Evolutionary conservation across 73 alveolate species (phyloP).

Genomic region (Blepharisma stoltei): DNA sequence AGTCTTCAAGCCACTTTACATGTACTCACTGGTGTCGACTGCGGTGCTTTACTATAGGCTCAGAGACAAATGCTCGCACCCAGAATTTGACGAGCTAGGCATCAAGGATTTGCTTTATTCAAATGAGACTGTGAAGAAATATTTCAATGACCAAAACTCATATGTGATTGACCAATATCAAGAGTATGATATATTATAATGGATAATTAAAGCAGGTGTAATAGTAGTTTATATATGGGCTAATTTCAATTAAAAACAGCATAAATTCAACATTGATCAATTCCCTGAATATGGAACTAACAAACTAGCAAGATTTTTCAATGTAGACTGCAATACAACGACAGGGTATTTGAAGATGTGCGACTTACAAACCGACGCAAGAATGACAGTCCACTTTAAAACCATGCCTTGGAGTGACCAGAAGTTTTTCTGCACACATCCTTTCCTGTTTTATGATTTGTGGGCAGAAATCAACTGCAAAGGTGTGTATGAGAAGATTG

Average conservation of each 20-base stretch:
- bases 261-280: conserved; percentile 22
- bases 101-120: conserved; percentile 28
- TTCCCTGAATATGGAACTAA: conserved; percentile 60
- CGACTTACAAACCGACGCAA: conserved; percentile 65
- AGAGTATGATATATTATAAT: conserved; percentile 34
- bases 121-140: conserved; percentile 29
- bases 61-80: conserved; percentile 19
- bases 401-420: conserved; percentile 74
- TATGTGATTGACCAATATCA: conserved; percentile 26
- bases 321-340: conserved; percentile 65
- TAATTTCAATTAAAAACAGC: too few relatives aligned
- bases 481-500: conserved; percentile 36
- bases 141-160: conserved; percentile 22
- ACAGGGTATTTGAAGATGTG: conserved; percentile 63
- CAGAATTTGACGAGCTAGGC: conserved; percentile 30
- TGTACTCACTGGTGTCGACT: not conserved
- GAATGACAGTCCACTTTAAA: conserved; percentile 63
- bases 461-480: conserved; percentile 57
- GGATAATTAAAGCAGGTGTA: too few relatives aligned
- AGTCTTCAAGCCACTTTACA: conserved; percentile 12
- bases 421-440: conserved; percentile 60
- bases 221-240: too few relatives aligned
- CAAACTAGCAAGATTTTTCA: conserved; percentile 59
- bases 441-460: conserved; percentile 62
- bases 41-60: not conserved